Base-by-base conservation (phyloP, 768 basidiomycete species). In the Boletus insuetus region DNA sequence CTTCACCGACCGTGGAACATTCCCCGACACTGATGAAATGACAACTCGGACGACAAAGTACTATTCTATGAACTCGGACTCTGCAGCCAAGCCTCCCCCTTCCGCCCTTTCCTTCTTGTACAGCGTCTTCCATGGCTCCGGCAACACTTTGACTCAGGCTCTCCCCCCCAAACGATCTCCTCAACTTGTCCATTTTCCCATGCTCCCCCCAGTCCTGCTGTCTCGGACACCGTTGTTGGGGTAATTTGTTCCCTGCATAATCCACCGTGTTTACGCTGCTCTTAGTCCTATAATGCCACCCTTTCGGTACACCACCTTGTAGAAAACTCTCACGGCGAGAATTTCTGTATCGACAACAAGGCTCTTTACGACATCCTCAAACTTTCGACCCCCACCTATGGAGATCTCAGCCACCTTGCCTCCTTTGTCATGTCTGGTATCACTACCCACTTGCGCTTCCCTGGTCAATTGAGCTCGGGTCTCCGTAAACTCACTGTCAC, bases 341-440 rank as follows among this genome's bases (percentile, higher is more conserved):
- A 96, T 17, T 98, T 98, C 91, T 98, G 96, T 75, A 98, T 99
- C 72, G 96, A 98, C 73, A 98, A 98, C 73, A 96, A 98, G 75
- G 97, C 96, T 29, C 87, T 99, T 53, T 97, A 98, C 76, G 96
- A 98, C 70, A 99, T 99, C 69, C 83, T 99, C 70, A 98, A 99
- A 79, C 86, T 98, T 60, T 83, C 87, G 43, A 91, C 92, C 46
- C 96, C 97, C 32, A 94, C 94, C 2, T 97, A 98, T 73, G 96
- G 94, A 63, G 94, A 98, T 72, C 87, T 98, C 59, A 98, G 98
- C 83, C 91, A 96, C 71, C 85, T 98, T 54, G 96, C 98, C 46
- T 97, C 94, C 29, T 83, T 95, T 64, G 95, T 98, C 69, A 98
- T 99, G 96, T 94, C 91, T 45, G 96, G 96, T 75, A 92, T 98